Percentiles rank a stretch among this genome's conserved stretches.
Conservation (phyloP, 75 land plant species). For the Sequoiadendron giganteum region DNA sequence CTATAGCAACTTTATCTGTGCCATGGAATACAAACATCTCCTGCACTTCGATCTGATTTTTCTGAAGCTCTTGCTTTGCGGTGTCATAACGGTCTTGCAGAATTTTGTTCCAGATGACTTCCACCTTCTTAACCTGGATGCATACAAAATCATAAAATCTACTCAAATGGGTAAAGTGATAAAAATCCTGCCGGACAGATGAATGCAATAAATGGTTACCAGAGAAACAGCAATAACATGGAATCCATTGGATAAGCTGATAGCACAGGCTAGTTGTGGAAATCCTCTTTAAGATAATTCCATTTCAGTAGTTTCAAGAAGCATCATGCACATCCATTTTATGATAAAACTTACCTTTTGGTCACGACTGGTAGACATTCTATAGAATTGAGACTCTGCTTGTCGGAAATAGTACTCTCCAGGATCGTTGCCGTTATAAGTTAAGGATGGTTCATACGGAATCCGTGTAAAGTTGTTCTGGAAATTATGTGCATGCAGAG, state of each 20-base stretch:
- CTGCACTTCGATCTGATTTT: background rate
- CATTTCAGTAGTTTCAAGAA: background rate
- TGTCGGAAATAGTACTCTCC: constrained; percentile 24
- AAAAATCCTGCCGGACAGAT: background rate
- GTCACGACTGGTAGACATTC: constrained; percentile 14
- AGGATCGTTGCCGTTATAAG: constrained; percentile 6
- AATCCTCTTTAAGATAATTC: background rate
- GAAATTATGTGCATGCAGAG: background rate
- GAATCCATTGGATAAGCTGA: no score
- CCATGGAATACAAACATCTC: constrained; percentile 26
- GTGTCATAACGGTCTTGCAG: constrained; percentile 10
- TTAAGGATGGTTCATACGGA: constrained; percentile 1
- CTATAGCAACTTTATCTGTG: constrained; percentile 14
- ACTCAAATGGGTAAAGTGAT: background rate
- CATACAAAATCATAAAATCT: background rate
- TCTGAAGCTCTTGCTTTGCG: constrained; percentile 6
- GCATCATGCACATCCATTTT: background rate
- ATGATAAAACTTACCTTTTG: background rate
- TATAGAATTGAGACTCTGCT: constrained; percentile 27
- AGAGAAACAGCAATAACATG: background rate
- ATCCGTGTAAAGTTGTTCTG: constrained; percentile 5
- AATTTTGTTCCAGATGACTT: constrained; percentile 6
- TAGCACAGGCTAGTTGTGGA: background rate
- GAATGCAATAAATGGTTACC: background rate
- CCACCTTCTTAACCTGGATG: constrained; percentile 23